These are phyloP conservation scores for Dryas integrifolia DNA, from an alignment of 331 rosid species.

Conservation along the genomic window DNA sequence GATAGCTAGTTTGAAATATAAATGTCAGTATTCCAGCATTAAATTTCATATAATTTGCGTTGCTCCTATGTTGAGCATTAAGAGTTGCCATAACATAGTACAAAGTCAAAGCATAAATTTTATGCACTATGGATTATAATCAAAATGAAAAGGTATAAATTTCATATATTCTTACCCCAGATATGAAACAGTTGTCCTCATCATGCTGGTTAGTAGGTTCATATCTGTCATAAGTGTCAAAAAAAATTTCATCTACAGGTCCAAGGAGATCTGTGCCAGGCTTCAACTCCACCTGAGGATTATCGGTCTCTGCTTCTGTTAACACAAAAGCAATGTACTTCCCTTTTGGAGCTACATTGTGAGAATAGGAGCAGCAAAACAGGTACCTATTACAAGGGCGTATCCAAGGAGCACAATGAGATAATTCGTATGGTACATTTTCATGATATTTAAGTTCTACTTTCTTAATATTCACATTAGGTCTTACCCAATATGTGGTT, in stretches of 20 bases:
- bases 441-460: neutral
- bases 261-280: constrained; percentile 44
- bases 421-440: neutral
- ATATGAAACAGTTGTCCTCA: constrained; percentile 35
- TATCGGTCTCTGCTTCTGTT: constrained; percentile 39
- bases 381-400: constrained; percentile 31
- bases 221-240: constrained; percentile 33
- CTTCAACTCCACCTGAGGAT: constrained; percentile 36
- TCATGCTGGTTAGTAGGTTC: constrained; percentile 28
- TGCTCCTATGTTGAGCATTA: neutral
- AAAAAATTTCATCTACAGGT: constrained; percentile 34
- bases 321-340: constrained; percentile 37
- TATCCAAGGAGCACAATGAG: neutral
- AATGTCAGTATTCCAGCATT: neutral
- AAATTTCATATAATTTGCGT: neutral
- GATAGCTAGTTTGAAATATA: neutral
- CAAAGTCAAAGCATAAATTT: neutral
- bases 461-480: neutral
- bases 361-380: constrained; percentile 43
- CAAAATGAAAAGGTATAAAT: neutral
- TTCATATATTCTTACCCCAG: constrained; percentile 20
- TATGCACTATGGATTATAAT: neutral
- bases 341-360: constrained; percentile 40
- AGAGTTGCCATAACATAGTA: neutral
- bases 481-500: neutral